Conservation (phyloP, 139 green algal species). For the Coccomyxa sp. region DNA sequence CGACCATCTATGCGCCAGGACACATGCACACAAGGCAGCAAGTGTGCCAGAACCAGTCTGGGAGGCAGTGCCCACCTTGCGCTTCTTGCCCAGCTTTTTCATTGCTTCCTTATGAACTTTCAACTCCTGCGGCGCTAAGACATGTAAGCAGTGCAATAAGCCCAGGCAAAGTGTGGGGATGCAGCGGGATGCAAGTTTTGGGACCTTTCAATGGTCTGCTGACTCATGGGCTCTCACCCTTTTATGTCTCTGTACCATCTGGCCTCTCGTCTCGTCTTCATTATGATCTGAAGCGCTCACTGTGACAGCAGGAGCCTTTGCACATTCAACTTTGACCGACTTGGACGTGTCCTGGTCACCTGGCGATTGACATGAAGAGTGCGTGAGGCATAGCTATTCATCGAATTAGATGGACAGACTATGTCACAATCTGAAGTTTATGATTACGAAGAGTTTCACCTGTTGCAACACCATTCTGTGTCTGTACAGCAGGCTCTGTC, state of each 20-base stretch:
- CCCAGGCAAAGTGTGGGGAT: neutral
- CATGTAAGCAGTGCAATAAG: neutral
- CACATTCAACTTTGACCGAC: too few species aligned
- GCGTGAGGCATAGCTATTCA: too few species aligned
- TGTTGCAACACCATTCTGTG: too few species aligned
- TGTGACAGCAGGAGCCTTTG: too few species aligned
- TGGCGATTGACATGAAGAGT: too few species aligned
- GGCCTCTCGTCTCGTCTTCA: conserved; percentile 43
- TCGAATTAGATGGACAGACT: too few species aligned
- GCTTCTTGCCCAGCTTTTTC: conserved; percentile 72
- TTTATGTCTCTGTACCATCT: conserved; percentile 78
- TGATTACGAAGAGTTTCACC: too few species aligned
- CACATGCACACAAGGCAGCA: neutral
- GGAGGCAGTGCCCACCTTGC: conserved; percentile 39
- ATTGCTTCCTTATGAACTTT: conserved; percentile 65
- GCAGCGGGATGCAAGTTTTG: neutral
- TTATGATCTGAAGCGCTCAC: neutral
- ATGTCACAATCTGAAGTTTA: too few species aligned
- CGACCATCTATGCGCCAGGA: too few species aligned
- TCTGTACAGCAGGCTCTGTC: neutral
- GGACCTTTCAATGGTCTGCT: too few species aligned
- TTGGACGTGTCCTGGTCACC: too few species aligned
- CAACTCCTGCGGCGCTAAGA: conserved; percentile 49
- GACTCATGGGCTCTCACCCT: conserved; percentile 23
- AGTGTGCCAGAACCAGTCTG: neutral